Base-by-base conservation (phyloP, 2,329 filamentous ascomycete genomes). In the Scleromitrula shiraiana region DNA sequence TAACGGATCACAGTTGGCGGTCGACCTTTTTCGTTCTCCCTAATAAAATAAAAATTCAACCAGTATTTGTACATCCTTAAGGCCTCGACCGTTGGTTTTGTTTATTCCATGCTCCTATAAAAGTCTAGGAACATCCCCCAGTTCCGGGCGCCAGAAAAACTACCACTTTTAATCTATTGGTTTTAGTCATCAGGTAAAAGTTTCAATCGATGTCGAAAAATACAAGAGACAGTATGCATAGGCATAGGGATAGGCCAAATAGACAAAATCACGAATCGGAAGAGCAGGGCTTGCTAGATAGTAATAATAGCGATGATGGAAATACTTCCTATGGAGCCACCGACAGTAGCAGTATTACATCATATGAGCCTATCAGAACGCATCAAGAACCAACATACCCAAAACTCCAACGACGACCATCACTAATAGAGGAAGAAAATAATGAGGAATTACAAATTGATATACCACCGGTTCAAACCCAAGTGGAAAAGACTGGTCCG, bases 391-490 rank as follows among this genome's bases (percentile, higher is more conserved):
- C 41, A 35, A 32, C 30, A 36, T 14, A 26, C 15, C 17, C 5
- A 15, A 24, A 22, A 22, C 15, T 20, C 24, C 27, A 42, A 22
- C 37, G 45, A 33, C 37, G 45, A 8, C 27, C 41, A 15, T 59
- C 57, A 1, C 53, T 56, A 27, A 57, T 59, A 19, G 51, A 55
- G 47, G 56, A 58, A 37, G 58, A 62, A 41, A 44, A 44, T 22
- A 59, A 59, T 45, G 57, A 62, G 30, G 52, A 55, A n/a, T 30
- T 61, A 12, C 57, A 60, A 36, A 53, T 60, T 9, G 56, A 62
- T 7, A 43, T 55, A 8, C 52, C 53, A 5, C 12, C 27, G 7
- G 2, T 48, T 36, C 51, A 15, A 15, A 35, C 20, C 15, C 33
- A 46, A 12, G 32, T 55, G 42, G 54, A 58, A 39, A 54, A 60